Conservation (phyloP, 2,329 filamentous ascomycete genomes). For the Dothiorella sarmentorum region DNA sequence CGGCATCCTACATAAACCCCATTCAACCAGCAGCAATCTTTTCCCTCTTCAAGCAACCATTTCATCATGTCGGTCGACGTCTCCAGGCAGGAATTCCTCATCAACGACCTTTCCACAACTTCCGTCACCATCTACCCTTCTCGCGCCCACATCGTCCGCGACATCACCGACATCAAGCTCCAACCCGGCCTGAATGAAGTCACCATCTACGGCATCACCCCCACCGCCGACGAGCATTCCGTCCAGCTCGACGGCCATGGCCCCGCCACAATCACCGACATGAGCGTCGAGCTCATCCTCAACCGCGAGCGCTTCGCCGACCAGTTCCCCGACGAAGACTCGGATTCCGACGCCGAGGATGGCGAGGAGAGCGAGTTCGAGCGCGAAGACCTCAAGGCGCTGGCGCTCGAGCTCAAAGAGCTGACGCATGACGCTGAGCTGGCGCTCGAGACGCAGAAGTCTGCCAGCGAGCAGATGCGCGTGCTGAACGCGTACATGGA, state of each 20-base stretch:
- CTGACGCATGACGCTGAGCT: conserved; percentile 22
- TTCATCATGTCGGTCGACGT: conserved; percentile 12
- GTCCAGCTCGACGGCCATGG: conserved; percentile 60
- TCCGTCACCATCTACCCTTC: conserved; percentile 62
- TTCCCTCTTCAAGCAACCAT: background rate
- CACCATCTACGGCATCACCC: conserved; percentile 53
- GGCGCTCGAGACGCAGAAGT: conserved; percentile 26
- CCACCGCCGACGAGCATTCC: conserved; percentile 53
- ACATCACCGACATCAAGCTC: conserved; percentile 54
- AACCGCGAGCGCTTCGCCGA: conserved; percentile 56
- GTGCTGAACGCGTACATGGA: conserved; percentile 38
- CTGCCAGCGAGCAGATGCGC: conserved; percentile 24
- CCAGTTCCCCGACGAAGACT: conserved; percentile 46
- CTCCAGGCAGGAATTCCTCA: conserved; percentile 20
- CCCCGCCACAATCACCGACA: conserved; percentile 59
- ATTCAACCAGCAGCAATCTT: background rate
- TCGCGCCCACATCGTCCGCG: conserved; percentile 58
- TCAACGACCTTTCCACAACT: conserved; percentile 57
- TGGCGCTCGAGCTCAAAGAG: conserved; percentile 24
- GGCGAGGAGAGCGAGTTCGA: conserved; percentile 44
- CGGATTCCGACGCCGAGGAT: conserved; percentile 29
- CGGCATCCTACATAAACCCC: background rate
- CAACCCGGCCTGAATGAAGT: conserved; percentile 57
- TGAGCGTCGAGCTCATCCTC: conserved; percentile 56
- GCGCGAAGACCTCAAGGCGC: conserved; percentile 45